Evolutionary conservation across 345 rosid genomes (phyloP), one percentile per base, ranked within the genome.

Genomic region (Acer negundo): DNA sequence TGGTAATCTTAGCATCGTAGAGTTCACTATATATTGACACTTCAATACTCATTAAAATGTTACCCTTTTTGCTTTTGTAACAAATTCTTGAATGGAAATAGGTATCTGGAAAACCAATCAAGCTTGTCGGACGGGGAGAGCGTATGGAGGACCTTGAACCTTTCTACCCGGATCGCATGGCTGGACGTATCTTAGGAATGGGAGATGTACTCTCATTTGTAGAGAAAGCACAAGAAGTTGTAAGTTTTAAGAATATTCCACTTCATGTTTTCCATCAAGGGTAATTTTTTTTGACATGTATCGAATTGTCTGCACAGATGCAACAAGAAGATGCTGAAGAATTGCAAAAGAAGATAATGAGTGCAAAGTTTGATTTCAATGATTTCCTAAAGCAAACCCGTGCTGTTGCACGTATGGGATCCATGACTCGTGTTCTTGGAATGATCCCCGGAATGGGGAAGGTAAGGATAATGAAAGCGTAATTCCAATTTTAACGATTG

Each of bases 371-470:
- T 75, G 98, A 96, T 85, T 96, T 96, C 86, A 96, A 96, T 80
- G 99, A 96, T 87, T 90, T 94, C 81, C 83, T 96, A 65, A 94
- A 94, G 88, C 99, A 96, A 81, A 96, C 98, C 75, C 94, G 97
- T 47, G 86, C 96, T 47, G 96, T 96, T 84, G 98, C 99, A 46
- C 91, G 86, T n/a, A 96, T 96, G 99, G 99, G 99, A 72, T 94
- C 99, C 24, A 88, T 96, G 95, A 87, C 90, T 76, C 94, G 93
- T 64, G 94, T 94, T 77, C 81, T 96, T 72, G 97, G 99, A 82
- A 96, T 96, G 99, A 94, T 96, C 72, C 99, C 98, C 1, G 98
- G 99, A 75, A 91, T 96, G 99, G 93, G 89, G 23, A 94, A 96
- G 97, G 97, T 89, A 84, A 20, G 78, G 47, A 64, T 35, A 35